Conservation (phyloP, 1,284 basidiomycete species). For the Phylloporus sp. region DNA sequence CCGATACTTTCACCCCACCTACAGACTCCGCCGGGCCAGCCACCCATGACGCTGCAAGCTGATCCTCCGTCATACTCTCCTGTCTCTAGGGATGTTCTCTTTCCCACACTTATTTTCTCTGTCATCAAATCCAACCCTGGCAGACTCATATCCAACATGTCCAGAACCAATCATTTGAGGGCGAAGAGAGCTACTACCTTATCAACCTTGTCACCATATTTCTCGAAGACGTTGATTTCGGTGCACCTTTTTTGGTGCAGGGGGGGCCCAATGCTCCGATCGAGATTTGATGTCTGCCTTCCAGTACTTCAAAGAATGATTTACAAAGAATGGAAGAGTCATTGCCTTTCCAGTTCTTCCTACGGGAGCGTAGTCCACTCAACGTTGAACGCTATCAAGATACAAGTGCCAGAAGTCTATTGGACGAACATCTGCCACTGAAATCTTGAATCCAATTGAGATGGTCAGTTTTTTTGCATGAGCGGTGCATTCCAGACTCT, state of each 20-base stretch:
- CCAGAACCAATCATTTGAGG: too few relatives aligned
- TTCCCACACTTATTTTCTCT: too few relatives aligned
- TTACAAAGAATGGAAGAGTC: constrained; percentile 27
- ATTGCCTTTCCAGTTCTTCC: constrained; percentile 3
- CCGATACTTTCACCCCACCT: not conserved
- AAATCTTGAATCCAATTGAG: constrained; percentile 4
- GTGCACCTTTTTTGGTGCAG: too few relatives aligned
- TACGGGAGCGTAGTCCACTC: not conserved
- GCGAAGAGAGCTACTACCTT: too few relatives aligned
- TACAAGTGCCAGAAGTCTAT: too few relatives aligned
- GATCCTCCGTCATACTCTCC: too few relatives aligned
- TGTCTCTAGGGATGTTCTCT: too few relatives aligned
- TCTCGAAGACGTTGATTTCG: constrained; percentile 88
- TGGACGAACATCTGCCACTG: constrained; percentile 31
- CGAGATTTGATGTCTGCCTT: constrained; percentile 21
- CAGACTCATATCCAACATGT: too few relatives aligned
- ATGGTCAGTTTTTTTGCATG: not conserved
- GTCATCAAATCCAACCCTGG: too few relatives aligned
- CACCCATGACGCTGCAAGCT: too few relatives aligned
- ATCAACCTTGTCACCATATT: constrained; percentile 76
- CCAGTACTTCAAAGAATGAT: constrained; percentile 21
- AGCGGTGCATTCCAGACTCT: constrained; percentile 6
- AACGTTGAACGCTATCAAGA: not conserved
- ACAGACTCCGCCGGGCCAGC: too few relatives aligned
- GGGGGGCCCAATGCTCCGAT: too few relatives aligned